Percentiles rank a stretch among this genome's conserved stretches.
These are phyloP conservation scores for Fusarium papillatum DNA, from an alignment of 2,329 filamentous ascomycete species.

Conservation along the genomic window DNA sequence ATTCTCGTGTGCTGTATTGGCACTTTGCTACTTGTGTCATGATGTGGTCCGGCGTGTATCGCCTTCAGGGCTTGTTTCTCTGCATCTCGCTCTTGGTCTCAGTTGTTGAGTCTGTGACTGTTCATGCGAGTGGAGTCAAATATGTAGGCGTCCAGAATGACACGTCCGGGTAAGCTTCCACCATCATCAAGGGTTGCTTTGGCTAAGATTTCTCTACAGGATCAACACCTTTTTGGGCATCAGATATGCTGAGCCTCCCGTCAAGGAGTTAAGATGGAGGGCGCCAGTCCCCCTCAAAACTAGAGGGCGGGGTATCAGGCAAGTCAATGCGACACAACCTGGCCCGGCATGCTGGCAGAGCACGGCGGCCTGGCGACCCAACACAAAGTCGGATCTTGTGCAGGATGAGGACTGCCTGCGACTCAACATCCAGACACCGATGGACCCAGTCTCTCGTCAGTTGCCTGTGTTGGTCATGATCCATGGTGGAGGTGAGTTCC, in stretches of 20 bases:
- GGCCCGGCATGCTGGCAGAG: conserved; percentile 5
- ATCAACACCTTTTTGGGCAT: conserved; percentile 7
- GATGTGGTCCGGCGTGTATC: neutral
- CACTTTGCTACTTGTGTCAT: neutral
- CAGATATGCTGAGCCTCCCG: conserved; percentile 8
- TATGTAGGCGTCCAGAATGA: conserved; percentile 2
- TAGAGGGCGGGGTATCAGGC: neutral
- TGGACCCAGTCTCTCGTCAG: neutral
- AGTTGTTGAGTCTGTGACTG: neutral
- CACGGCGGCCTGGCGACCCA: neutral
- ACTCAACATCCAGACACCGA: conserved; percentile 2
- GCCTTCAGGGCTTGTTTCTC: neutral
- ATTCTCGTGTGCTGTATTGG: neutral
- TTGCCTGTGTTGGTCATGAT: conserved; percentile 8
- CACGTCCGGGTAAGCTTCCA: neutral
- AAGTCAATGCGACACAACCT: neutral
- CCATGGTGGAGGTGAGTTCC: conserved; percentile 3
- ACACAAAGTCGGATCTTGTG: neutral
- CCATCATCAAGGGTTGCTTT: neutral
- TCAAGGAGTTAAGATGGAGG: conserved; percentile 6
- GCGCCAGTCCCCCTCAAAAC: neutral
- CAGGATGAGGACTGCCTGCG: conserved; percentile 6
- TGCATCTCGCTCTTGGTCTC: neutral
- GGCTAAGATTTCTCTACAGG: neutral
- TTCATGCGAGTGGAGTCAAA: neutral